phyloP scores from a whole-genome alignment of 306 rosid species.

The Vigna trinervia region DNA sequence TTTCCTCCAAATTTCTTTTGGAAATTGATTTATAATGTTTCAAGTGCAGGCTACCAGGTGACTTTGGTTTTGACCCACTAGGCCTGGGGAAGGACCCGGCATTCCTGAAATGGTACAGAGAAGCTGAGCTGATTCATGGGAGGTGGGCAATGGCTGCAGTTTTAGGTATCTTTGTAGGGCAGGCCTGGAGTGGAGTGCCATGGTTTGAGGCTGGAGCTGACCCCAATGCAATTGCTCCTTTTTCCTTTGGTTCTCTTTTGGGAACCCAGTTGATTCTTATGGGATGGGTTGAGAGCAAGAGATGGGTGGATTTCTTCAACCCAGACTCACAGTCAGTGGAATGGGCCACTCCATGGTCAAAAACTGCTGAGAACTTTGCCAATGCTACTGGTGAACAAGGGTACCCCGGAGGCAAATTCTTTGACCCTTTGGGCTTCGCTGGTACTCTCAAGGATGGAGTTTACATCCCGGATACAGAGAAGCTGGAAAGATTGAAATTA shows the following conservation, averaged over 20 bases:
- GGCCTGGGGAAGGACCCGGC: conserved; percentile 95
- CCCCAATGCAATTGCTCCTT: conserved; percentile 89
- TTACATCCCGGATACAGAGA: conserved; percentile 74
- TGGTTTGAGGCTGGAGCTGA: conserved; percentile 98
- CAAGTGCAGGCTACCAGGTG: conserved; percentile 86
- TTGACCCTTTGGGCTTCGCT: conserved; percentile 81
- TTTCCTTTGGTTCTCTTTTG: conserved; percentile 90
- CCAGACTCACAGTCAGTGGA: conserved; percentile 95
- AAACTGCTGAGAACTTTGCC: conserved; percentile 83
- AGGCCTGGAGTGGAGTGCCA: conserved; percentile 97
- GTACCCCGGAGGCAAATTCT: conserved; percentile 96
- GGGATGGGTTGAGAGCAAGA: conserved; percentile 99
- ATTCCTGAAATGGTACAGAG: conserved; percentile 97
- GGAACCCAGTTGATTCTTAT: conserved; percentile 92
- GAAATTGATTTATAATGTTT: background rate
- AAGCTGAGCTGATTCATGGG: conserved; percentile 98
- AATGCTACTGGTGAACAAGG: conserved; percentile 94
- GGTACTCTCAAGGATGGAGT: conserved; percentile 70
- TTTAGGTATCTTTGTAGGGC: conserved; percentile 90
- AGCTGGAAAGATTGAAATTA: conserved; percentile 82
- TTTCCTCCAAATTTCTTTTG: background rate
- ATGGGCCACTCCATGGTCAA: conserved; percentile 99
- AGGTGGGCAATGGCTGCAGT: conserved; percentile 99
- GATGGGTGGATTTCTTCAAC: conserved; percentile 99
- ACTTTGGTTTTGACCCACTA: conserved; percentile 93